Conservation (phyloP, 2,329 filamentous ascomycete genomes). For the Pyrenophora teres region DNA sequence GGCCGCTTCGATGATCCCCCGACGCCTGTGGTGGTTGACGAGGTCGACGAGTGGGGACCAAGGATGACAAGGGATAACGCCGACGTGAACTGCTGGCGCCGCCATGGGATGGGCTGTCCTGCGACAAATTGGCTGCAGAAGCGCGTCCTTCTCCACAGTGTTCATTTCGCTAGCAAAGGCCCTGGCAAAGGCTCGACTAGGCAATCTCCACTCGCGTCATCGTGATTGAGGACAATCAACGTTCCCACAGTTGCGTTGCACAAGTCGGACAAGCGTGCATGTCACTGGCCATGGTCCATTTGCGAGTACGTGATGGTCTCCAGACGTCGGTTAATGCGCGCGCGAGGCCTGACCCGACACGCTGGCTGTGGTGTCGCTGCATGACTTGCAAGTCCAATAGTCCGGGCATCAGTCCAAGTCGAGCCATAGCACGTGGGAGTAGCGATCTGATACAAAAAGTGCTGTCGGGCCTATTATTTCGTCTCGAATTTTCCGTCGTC, state of each 20-base stretch:
- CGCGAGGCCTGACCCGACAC: slow-evolving; percentile 32
- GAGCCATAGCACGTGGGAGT: slow-evolving; percentile 33
- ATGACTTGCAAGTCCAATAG: slow-evolving; percentile 35
- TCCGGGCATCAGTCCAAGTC: slow-evolving; percentile 22
- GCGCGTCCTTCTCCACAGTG: slow-evolving; percentile 45
- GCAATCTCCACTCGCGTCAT: slow-evolving; percentile 36
- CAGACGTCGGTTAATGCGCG: slow-evolving; percentile 25
- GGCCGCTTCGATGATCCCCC: slow-evolving; percentile 13
- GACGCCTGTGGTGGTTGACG: slow-evolving; percentile 13
- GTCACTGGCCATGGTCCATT: slow-evolving; percentile 21
- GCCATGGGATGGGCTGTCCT: slow-evolving; percentile 27
- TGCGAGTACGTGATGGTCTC: slow-evolving; percentile 19
- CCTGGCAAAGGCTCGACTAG: slow-evolving; percentile 24
- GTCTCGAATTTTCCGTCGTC: slow-evolving; percentile 5
- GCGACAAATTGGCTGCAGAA: slow-evolving; percentile 39
- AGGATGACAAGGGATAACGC: slow-evolving; percentile 24
- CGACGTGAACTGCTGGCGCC: slow-evolving; percentile 24
- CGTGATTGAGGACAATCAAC: slow-evolving; percentile 19
- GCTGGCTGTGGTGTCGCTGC: slow-evolving; percentile 36
- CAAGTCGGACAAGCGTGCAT: slow-evolving; percentile 26
- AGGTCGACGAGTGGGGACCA: slow-evolving; percentile 10
- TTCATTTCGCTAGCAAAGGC: slow-evolving; percentile 45
- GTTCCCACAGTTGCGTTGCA: slow-evolving; percentile 24
- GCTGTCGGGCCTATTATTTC: slow-evolving; percentile 13
- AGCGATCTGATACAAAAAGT: slow-evolving; percentile 26